Base-by-base conservation (phyloP, 2,329 filamentous ascomycete genomes). In the Nakataea oryzae region DNA sequence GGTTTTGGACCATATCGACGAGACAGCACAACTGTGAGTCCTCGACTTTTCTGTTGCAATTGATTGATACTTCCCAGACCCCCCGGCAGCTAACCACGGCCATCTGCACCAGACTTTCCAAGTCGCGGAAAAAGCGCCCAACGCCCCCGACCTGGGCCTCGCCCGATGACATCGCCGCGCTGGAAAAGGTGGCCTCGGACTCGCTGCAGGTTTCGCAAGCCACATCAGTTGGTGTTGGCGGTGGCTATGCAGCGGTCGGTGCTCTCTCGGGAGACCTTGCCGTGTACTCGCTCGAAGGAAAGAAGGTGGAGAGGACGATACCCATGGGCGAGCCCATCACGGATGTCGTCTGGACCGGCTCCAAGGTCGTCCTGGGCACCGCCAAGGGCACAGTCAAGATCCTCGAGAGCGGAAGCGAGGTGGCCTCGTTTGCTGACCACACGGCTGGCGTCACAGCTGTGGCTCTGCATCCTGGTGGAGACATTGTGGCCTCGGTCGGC, bases 61-160 rank as follows among this genome's bases (percentile, higher is more conserved):
- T n/a, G n/a, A n/a, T n/a, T n/a, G n/a, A n/a, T n/a, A n/a, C n/a
- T n/a, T n/a, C n/a, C n/a, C n/a, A n/a, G n/a, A n/a, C n/a, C n/a
- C n/a, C n/a, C n/a, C n/a, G 41, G 41, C 41, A 11, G 24, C 41
- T 50, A 50, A 50, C 41, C 21, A n/a, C 24, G 7, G 6, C 21
- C 7, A n/a, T 11, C 41, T 9, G 14, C 56, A n/a, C 26, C 67
- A 96, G 91, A 69, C 82, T 97, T 63, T 95, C 90, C 63, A 91
- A 91, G 73, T 89, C 89, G 58, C 90, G 95, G 70, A 90, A 93
- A 77, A 97, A 96, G 82, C 89, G 95, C 64, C 84, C 91, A 9
- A 79, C 96, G 47, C 93, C 95, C 32, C 85, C 90, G 64, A 90
- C 84, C 62, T 97, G 95, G 93, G 89, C 87, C 4, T 91, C 88